Percentiles rank a stretch among this genome's conserved stretches.
phyloP scores from a whole-genome alignment of 2,329 filamentous ascomycete species.

The Fusarium mexicanum region DNA sequence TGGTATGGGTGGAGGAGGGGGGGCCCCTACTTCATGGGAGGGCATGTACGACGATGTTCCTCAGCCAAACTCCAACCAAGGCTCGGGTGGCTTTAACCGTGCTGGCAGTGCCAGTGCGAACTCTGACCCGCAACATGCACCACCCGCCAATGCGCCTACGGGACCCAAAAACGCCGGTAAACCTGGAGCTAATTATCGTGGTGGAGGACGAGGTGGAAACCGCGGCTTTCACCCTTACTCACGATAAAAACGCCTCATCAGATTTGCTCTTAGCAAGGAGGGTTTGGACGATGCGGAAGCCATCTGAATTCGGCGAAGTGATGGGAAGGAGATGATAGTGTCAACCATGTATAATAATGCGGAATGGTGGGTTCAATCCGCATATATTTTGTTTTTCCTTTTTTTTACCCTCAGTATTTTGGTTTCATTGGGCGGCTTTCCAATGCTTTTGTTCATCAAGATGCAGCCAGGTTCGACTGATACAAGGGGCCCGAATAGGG shows the following conservation, averaged over 20 bases:
- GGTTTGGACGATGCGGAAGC: neutral
- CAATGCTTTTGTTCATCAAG: slow-evolving; percentile 12
- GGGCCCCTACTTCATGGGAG: slow-evolving; percentile 88
- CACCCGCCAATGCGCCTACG: slow-evolving; percentile 76
- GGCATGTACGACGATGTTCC: slow-evolving; percentile 98
- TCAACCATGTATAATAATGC: slow-evolving; percentile 17
- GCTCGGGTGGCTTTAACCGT: slow-evolving; percentile 51
- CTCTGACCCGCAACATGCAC: slow-evolving; percentile 56
- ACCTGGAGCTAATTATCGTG: slow-evolving; percentile 92
- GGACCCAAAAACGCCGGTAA: slow-evolving; percentile 95
- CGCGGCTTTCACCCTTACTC: slow-evolving; percentile 84
- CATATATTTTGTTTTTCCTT: slow-evolving; percentile 4
- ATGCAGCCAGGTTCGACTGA: slow-evolving; percentile 17
- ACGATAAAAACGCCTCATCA: slow-evolving; percentile 38
- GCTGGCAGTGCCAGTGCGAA: slow-evolving; percentile 55
- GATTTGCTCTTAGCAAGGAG: neutral
- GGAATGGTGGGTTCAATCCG: neutral
- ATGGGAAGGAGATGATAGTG: neutral
- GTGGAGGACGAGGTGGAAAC: slow-evolving; percentile 80
- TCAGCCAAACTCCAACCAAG: slow-evolving; percentile 72
- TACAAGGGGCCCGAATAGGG: neutral
- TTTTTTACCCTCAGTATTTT: neutral
- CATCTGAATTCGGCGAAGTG: slow-evolving; percentile 4
- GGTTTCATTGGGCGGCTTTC: slow-evolving; percentile 10
- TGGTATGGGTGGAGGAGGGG: slow-evolving; percentile 55